Percentiles rank a stretch among this genome's conserved stretches.
Evolutionary conservation across 2,329 filamentous ascomycete species (phyloP).

Genomic region (Ophiostoma triangulosporum): DNA sequence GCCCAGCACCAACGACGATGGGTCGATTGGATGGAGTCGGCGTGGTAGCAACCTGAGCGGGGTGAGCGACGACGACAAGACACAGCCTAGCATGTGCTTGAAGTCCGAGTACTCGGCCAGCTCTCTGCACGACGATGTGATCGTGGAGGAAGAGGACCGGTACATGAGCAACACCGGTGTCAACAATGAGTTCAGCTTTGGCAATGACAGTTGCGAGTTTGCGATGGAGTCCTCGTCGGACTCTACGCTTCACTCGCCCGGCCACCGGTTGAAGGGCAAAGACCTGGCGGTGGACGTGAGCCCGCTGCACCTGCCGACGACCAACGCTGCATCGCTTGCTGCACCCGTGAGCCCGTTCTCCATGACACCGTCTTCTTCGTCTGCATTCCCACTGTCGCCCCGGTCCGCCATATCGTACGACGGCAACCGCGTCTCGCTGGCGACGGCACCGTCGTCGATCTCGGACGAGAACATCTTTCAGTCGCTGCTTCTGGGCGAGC

Average conservation of each 20-base stretch:
- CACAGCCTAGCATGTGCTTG: constrained; percentile 25
- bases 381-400: constrained; percentile 54
- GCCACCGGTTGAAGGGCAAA: constrained; percentile 26
- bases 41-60: constrained; percentile 34
- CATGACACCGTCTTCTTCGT: constrained; percentile 43
- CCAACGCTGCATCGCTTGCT: constrained; percentile 27
- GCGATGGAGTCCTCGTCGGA: constrained; percentile 23
- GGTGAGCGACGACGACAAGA: constrained; percentile 28
- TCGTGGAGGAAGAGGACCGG: constrained; percentile 31
- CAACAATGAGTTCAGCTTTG: constrained; percentile 18
- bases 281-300: constrained; percentile 39
- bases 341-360: constrained; percentile 52
- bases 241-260: constrained; percentile 32
- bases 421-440: constrained; percentile 57
- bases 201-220: constrained; percentile 12
- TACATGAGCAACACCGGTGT: constrained; percentile 6
- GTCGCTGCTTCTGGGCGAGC: constrained; percentile 59
- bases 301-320: constrained; percentile 30
- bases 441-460: constrained; percentile 61
- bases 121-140: constrained; percentile 38
- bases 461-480: constrained; percentile 60
- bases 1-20: constrained; percentile 10
- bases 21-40: constrained; percentile 23
- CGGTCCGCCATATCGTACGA: constrained; percentile 57
- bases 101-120: constrained; percentile 35